phyloP scores from a whole-genome alignment of 108 stramenopile species.

The Fistulifera solaris region DNA sequence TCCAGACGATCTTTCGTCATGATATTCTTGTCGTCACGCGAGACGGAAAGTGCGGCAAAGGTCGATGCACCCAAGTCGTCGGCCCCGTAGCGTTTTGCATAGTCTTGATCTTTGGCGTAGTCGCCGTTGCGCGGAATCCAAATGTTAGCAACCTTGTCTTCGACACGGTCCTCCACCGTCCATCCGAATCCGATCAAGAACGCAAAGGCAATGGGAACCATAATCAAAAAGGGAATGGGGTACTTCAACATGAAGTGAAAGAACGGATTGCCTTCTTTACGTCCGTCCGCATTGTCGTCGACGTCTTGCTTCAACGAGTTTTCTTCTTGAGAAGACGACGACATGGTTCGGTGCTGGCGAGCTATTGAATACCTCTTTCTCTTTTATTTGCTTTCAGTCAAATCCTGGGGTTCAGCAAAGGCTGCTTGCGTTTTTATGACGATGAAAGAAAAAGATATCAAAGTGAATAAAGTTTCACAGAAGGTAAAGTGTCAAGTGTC shows the following conservation, averaged over 20 bases:
- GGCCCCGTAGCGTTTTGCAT: conserved; percentile 8
- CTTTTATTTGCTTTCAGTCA: too few species aligned
- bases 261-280: conserved; percentile 5
- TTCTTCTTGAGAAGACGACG: too few species aligned
- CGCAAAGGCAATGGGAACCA: conserved; percentile 17
- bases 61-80: conserved; percentile 2
- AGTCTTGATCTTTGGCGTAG: conserved; percentile 22
- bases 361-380: too few species aligned
- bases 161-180: conserved; percentile 20
- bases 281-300: neutral
- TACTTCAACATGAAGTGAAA: conserved; percentile 11
- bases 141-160: conserved; percentile 23
- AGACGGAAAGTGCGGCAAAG: conserved; percentile 25
- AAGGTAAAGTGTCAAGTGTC: too few species aligned
- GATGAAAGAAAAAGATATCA: too few species aligned
- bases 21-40: conserved; percentile 24
- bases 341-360: too few species aligned
- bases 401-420: too few species aligned
- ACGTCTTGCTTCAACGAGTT: too few species aligned
- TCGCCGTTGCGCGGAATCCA: conserved; percentile 20
- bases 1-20: conserved; percentile 19
- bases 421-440: too few species aligned
- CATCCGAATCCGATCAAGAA: conserved; percentile 19
- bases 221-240: conserved; percentile 13
- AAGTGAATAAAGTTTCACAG: too few species aligned